Percentiles rank a stretch among this genome's conserved stretches.
phyloP scores from a whole-genome alignment of 164 flowering plant species.

The Protea cynaroides region DNA sequence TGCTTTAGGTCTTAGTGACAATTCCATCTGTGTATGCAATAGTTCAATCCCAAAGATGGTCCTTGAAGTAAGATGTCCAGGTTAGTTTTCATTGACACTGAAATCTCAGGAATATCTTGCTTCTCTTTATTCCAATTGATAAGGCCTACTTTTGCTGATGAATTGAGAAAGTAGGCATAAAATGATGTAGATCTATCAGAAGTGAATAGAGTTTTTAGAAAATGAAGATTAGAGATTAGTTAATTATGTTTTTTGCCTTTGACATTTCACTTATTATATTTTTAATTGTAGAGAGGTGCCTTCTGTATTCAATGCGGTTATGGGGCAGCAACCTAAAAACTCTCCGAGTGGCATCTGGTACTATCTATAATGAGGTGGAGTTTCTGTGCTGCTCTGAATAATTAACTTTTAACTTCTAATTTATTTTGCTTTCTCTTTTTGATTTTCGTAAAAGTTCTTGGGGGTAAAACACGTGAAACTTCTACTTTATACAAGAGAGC shows the following conservation, averaged over 20 bases:
- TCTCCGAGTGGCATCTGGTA: slow-evolving; percentile 85
- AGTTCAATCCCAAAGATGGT: slow-evolving; percentile 25
- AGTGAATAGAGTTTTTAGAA: no score
- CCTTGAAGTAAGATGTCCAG: slow-evolving; percentile 63
- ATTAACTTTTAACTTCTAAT: no score
- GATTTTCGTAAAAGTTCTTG: no score
- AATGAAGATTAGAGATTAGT: background rate
- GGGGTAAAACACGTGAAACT: no score
- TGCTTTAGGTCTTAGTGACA: slow-evolving; percentile 86
- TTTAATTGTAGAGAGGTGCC: slow-evolving; percentile 58
- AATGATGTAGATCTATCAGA: no score
- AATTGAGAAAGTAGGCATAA: background rate
- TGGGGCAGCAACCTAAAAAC: slow-evolving; percentile 60
- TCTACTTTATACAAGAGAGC: no score
- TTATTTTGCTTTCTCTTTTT: no score
- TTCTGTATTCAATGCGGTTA: slow-evolving; percentile 82
- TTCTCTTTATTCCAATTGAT: background rate
- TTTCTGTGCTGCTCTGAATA: background rate
- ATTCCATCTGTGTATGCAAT: slow-evolving; percentile 75
- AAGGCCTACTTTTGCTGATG: background rate
- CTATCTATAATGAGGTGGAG: slow-evolving; percentile 88
- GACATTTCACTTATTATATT: background rate
- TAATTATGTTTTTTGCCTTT: background rate
- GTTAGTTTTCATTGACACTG: slow-evolving; percentile 28
- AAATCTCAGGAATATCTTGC: background rate